These are phyloP conservation scores for Albizia julibrissin DNA, from an alignment of 306 rosid genomes.

Conservation along the genomic window DNA sequence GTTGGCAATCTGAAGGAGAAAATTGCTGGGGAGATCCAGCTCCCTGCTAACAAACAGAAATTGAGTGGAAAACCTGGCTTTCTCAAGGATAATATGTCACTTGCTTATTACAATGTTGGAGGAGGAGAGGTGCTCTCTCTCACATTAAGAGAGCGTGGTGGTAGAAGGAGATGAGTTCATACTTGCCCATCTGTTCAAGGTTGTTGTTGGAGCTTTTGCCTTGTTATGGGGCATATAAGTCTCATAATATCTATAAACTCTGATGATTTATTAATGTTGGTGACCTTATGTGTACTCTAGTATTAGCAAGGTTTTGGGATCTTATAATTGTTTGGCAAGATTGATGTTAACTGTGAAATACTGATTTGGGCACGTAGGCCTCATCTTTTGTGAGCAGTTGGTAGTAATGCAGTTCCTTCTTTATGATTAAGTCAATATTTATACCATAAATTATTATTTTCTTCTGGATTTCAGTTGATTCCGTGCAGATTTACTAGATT, in stretches of 20 bases:
- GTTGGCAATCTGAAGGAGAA: slow-evolving; percentile 88
- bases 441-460: slow-evolving; percentile 32
- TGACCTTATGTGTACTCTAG: slow-evolving; percentile 9
- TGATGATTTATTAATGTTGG: slow-evolving; percentile 29
- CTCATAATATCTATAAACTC: slow-evolving; percentile 32
- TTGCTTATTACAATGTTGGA: slow-evolving; percentile 87
- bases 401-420: slow-evolving; percentile 53
- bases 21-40: slow-evolving; percentile 95
- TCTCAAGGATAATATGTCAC: slow-evolving; percentile 92
- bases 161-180: slow-evolving; percentile 81
- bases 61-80: slow-evolving; percentile 96
- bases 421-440: slow-evolving; percentile 33
- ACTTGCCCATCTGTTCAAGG: slow-evolving; percentile 37
- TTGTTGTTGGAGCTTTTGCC: slow-evolving; percentile 47
- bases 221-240: slow-evolving; percentile 37
- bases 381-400: slow-evolving; percentile 50
- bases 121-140: slow-evolving; percentile 75
- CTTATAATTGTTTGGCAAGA: slow-evolving; percentile 10
- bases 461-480: slow-evolving; percentile 36
- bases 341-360: slow-evolving; percentile 60
- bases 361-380: slow-evolving; percentile 60
- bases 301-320: not conserved
- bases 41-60: slow-evolving; percentile 98
- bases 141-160: slow-evolving; percentile 94
- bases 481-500: not conserved